Base-by-base conservation (phyloP, 768 basidiomycete species). In the Lentinula guzmanii region DNA sequence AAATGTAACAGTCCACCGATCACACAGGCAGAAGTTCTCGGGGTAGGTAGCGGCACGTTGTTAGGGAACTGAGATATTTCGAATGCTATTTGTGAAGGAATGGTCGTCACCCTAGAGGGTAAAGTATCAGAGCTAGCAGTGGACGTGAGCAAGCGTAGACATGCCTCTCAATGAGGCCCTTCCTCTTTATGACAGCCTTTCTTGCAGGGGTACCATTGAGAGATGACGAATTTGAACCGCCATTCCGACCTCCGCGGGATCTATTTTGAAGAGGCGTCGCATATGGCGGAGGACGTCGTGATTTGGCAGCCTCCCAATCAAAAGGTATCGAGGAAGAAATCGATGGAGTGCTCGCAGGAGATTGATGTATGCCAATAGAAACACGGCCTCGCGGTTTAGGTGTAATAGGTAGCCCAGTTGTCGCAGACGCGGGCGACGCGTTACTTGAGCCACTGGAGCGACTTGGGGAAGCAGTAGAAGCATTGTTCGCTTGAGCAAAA, bases 261-360 rank as follows among this genome's bases (percentile, higher is more conserved):
- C 41, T 83, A 55, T 69, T 77, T 55, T 74, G 73, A 6, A 79
- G 69, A 2, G 89, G 89, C 0, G 86, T 85, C 2, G 77, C 78
- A 77, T 89, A 93, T 3, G 91, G 91, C 3, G 91, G 83, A 3
- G 89, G 86, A 63, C 79, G 79, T 54, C 82, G 77, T 0, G 83
- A 79, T n/a, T 87, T 79, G 11, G 86, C 92, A 0, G 92, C 91
- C 34, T 90, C 87, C 92, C 92, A 93, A 75, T 94, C 91, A 67
- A 94, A 94, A 0, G 91, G 89, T 8, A 80, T 72, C 6, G 88
- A 87, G 1, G 89, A 86, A 5, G 91, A 90, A 52, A 89, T 78
- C 3, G 91, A 93, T 4, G 89, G 86, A 0, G 87, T 86, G 1
- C 81, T 74, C 39, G 82, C 84, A 3, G 82, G 90, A 9, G 82